phyloP scores from a whole-genome alignment of 2,329 filamentous ascomycete genomes.

The Falciphora oryzae region DNA sequence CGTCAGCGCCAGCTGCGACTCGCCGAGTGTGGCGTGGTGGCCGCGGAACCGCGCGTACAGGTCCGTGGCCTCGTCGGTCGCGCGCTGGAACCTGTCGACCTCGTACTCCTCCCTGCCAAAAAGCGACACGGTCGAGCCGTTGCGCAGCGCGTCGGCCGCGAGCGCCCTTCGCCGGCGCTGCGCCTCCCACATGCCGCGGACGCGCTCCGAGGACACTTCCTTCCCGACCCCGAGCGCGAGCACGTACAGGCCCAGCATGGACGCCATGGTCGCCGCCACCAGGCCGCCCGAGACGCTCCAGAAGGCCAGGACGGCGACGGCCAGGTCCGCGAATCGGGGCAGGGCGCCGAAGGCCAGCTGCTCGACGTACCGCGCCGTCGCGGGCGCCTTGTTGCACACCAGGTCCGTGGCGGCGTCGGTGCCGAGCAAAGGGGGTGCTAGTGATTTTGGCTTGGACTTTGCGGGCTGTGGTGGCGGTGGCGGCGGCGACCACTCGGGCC shows the following conservation, averaged over 20 bases:
- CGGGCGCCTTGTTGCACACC: background rate
- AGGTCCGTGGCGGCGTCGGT: background rate
- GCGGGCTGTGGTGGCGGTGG: too few species aligned
- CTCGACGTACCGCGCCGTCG: background rate
- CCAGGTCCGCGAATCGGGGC: background rate
- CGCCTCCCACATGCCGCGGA: background rate
- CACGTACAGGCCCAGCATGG: background rate
- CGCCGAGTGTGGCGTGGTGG: background rate
- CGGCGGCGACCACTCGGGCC: background rate
- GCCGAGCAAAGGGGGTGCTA: too few species aligned
- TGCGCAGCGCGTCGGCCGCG: background rate
- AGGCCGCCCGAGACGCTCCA: constrained; percentile 5
- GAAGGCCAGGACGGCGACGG: background rate
- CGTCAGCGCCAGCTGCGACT: constrained; percentile 3
- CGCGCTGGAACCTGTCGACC: background rate
- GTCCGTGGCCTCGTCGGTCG: background rate
- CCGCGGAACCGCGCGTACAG: background rate
- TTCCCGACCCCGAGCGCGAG: background rate
- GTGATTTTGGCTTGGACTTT: too few species aligned
- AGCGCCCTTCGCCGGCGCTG: background rate
- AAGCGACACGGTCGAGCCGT: constrained; percentile 6
- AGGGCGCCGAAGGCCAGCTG: background rate
- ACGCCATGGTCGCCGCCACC: constrained; percentile 4
- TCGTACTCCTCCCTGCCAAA: background rate
- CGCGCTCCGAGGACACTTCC: background rate